Conservation (phyloP, 257 asterid species). For the Przewalskia tangutica region DNA sequence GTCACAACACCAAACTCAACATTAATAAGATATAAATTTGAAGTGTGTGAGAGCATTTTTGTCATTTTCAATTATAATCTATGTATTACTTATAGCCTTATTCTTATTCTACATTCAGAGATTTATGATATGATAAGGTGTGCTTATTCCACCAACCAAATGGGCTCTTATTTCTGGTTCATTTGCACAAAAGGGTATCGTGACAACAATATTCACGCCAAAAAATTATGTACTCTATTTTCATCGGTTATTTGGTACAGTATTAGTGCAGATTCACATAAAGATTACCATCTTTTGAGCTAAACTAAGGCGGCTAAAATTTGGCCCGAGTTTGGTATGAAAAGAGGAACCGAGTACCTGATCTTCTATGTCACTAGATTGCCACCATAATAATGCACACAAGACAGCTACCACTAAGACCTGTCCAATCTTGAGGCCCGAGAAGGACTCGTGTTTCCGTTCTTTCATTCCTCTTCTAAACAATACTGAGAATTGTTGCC, state of each 20-base stretch:
- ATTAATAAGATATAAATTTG: no score
- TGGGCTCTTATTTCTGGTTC: neutral
- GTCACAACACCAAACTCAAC: no score
- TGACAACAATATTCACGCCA: neutral
- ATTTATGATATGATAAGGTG: no score
- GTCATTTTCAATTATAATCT: neutral
- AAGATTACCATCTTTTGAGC: neutral
- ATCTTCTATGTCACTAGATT: constrained; percentile 57
- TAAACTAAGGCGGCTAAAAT: neutral
- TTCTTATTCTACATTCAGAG: neutral
- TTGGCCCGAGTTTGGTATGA: neutral
- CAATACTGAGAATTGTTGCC: constrained; percentile 56
- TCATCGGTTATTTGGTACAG: neutral
- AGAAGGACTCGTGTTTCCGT: constrained; percentile 60
- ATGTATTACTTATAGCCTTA: neutral
- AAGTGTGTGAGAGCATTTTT: neutral
- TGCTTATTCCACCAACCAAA: no score
- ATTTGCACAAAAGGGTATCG: neutral
- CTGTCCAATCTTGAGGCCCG: constrained; percentile 42
- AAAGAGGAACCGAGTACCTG: constrained; percentile 33
- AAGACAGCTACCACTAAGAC: constrained; percentile 43
- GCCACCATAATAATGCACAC: constrained; percentile 69
- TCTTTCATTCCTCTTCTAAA: constrained; percentile 62
- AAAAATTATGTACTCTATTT: no score
- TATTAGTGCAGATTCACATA: neutral